Conservation (phyloP, 345 rosid genomes). For the Populus deltoides region DNA sequence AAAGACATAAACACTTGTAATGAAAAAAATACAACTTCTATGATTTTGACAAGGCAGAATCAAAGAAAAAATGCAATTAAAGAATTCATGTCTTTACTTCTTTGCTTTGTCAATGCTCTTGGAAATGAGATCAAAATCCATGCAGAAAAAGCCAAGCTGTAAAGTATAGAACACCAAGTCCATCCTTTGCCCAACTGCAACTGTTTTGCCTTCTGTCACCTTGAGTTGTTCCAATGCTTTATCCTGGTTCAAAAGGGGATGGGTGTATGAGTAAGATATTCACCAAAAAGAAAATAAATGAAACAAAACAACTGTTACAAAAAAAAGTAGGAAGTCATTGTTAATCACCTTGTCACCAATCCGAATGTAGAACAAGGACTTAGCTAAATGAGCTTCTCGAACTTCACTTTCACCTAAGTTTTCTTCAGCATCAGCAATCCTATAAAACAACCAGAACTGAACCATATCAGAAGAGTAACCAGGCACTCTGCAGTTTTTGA, state of each 20-base stretch:
- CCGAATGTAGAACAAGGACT: constrained; percentile 77
- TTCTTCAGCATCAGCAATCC: constrained; percentile 98
- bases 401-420: constrained; percentile 98
- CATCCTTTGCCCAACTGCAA: constrained; percentile 98
- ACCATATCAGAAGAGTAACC: not conserved
- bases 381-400: constrained; percentile 96
- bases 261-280: constrained; percentile 8
- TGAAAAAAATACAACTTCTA: not conserved
- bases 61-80: not conserved
- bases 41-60: constrained; percentile 3
- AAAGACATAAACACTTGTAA: constrained; percentile 5
- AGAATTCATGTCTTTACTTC: constrained; percentile 41
- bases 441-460: constrained; percentile 22
- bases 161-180: constrained; percentile 84
- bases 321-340: not conserved
- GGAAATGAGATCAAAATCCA: constrained; percentile 92
- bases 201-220: constrained; percentile 92
- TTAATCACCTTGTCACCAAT: constrained; percentile 77
- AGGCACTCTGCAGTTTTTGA: not conserved
- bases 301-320: constrained; percentile 1
- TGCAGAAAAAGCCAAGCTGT: constrained; percentile 86
- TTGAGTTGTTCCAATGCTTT: constrained; percentile 94
- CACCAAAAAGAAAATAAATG: constrained; percentile 5
- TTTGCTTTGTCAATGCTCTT: constrained; percentile 98
- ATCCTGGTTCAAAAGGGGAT: constrained; percentile 44